Conservation (phyloP, 345 rosid species). For the Populus davidiana region DNA sequence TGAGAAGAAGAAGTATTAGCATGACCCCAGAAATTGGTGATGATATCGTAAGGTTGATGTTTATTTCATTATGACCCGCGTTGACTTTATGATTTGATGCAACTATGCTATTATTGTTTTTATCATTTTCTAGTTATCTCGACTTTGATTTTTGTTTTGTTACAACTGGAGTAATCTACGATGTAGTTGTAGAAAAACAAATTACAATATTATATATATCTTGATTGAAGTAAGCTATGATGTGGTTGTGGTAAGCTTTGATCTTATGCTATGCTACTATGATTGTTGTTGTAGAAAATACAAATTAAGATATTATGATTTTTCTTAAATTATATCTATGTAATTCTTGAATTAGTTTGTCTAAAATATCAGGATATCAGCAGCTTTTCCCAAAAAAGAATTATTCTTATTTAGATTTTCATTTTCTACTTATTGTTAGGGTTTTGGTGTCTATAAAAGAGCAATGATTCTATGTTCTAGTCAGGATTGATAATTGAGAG, state of each 20-base stretch:
- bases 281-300: background rate
- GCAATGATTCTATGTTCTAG: background rate
- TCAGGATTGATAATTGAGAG: background rate
- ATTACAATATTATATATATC: background rate
- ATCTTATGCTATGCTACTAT: background rate
- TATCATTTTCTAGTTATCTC: background rate
- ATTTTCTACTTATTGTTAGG: background rate
- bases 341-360: background rate
- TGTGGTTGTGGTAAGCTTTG: background rate
- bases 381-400: background rate
- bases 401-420: background rate
- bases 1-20: conserved; percentile 97
- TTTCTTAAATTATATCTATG: background rate
- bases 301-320: background rate
- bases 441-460: background rate
- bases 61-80: background rate
- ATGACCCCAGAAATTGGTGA: conserved; percentile 98
- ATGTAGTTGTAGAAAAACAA: background rate
- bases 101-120: background rate
- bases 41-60: conserved; percentile 89
- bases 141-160: background rate
- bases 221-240: background rate
- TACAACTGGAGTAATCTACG: background rate
- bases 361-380: background rate
- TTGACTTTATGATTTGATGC: background rate